Base-by-base conservation (phyloP, 306 rosid species). In the Abrus pulchellus region DNA sequence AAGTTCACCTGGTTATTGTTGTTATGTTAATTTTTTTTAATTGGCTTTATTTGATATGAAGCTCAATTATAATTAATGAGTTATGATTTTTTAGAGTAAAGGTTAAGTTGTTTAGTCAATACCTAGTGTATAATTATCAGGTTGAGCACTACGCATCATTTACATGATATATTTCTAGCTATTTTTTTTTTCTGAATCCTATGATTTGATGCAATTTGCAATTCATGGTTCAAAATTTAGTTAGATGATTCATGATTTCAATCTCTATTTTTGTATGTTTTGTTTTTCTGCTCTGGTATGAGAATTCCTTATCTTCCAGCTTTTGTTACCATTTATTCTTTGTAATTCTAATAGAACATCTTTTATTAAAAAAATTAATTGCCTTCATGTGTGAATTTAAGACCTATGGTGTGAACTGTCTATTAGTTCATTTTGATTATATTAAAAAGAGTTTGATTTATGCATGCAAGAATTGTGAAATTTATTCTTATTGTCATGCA, bases 401-500 rank as follows among this genome's bases (percentile, higher is more conserved):
- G 32, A 60, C 44, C 11, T 6, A 5, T 65, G 30, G 7, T 38
- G 32, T 3, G 36, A 41, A 38, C 45, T 72, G 29, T 45, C 43
- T 27, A 40, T 33, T 59, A 30, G 33, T 59, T 83, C 1, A 66
- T 68, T 52, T 55, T 14, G n/a, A 29, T 57, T 76, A 72, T 63
- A 41, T 62, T 40, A 10, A 60, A 79, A 30, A 30, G 5, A 34
- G 30, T 38, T 60, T 32, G 14, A 45, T 28, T 44, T 29, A 50
- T 59, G 13, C 48, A 11, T 62, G 48, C 78, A 7, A 65, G 78
- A 77, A 32, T 75, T 63, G 32, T 52, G 61, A 43, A 52, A 54
- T 76, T 57, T 57, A 13, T 67, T 72, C 47, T 66, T 11, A 49
- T 54, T 74, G 52, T 80, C 79, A 57, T 86, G 90, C 87, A 95